Base-by-base conservation (phyloP, 73 alveolate species). In the Paramecium biaurelia region DNA sequence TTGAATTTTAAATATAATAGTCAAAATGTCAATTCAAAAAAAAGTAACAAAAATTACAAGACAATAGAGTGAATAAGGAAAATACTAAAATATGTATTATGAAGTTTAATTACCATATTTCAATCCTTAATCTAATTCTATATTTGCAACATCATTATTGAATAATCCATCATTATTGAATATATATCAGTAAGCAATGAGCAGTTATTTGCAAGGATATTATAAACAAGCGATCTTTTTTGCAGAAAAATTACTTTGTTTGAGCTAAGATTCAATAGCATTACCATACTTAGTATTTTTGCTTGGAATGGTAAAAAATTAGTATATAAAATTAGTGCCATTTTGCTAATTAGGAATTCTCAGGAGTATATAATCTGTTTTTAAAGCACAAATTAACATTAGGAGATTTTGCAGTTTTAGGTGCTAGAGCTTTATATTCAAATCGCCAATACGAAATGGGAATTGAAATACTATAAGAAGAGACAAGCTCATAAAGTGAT, bases 351-450 rank as follows among this genome's bases (percentile, higher is more conserved):
- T 23, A 45, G 7, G 90, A 79, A 34, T 79, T 20, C 26, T 79
- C 90, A 42, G 70, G 63, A 18, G 90, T 79, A 12, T 79, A 43
- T 24, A 43, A 41, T 23, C 28, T 79, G 20, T 79, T 79, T 34
- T 26, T 43, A 24, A 79, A 47, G 56, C 56, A 43, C n/a, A 79
- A 79, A 79, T 20, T 43, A 4, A 47, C 42, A 7, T 23, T 12
- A 24, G 90, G 90, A 63, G 90, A 79, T 79, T 79, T 79, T 47
- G 56, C 63, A 23, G 56, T 79, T 11, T 79, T 79, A 45, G 90
- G 74, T 10, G 90, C 90, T 7, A 79, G 90, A 42, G 45, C 90
- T 37, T 23, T 43, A 24, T 45, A 24, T 24, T 21, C 70, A 24
- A 79, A 79, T 79, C n/a, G 56, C n/a, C 47, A 79, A 79, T 79